Conservation (phyloP, 805 yeast genomes). For the Metschnikowia peoriensis region DNA sequence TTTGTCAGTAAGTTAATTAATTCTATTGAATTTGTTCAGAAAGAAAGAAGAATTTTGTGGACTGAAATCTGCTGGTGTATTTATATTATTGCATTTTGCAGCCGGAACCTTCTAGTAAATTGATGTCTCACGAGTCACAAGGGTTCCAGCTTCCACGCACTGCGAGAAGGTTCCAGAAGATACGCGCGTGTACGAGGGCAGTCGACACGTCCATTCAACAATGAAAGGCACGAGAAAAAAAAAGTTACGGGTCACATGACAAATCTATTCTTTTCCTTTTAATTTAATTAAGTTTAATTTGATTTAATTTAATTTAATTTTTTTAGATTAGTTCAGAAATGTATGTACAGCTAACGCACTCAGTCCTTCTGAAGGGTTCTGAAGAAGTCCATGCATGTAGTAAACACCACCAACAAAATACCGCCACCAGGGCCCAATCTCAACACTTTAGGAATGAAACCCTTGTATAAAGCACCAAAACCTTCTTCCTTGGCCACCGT, state of each 20-base stretch:
- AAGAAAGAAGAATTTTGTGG: too few relatives aligned
- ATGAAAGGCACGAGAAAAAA: too few relatives aligned
- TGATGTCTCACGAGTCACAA: neutral
- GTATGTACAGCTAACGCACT: neutral
- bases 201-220: neutral
- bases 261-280: too few relatives aligned
- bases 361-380: slow-evolving; percentile 45
- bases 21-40: neutral
- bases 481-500: slow-evolving; percentile 90
- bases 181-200: neutral
- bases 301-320: neutral
- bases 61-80: neutral
- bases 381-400: slow-evolving; percentile 92
- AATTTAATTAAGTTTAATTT: too few relatives aligned
- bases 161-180: neutral
- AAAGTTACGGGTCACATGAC: neutral
- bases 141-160: neutral
- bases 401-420: slow-evolving; percentile 93
- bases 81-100: neutral
- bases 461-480: slow-evolving; percentile 85
- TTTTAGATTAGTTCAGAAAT: neutral
- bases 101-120: neutral
- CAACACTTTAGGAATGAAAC: slow-evolving; percentile 94
- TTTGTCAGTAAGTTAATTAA: too few relatives aligned
- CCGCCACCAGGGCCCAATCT: slow-evolving; percentile 99